These are phyloP conservation scores for Coemansia sp. DNA, from an alignment of 192 early-diverging fungal genomes.

Conservation along the genomic window DNA sequence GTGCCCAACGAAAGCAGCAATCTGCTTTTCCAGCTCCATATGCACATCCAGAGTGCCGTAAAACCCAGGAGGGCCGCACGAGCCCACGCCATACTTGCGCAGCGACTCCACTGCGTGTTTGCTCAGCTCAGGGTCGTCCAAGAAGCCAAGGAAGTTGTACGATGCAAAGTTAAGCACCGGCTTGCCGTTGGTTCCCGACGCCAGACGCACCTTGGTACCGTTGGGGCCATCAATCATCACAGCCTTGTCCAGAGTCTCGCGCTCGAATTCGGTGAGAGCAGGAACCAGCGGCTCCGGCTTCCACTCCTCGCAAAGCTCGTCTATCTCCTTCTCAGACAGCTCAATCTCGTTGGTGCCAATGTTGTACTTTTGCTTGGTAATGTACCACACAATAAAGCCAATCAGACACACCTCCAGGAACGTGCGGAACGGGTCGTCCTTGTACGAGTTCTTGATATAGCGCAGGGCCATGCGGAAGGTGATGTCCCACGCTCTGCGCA, in stretches of 20 bases:
- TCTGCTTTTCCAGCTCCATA: constrained; percentile 82
- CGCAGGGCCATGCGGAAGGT: constrained; percentile 66
- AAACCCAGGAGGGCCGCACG: constrained; percentile 94
- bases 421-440: constrained; percentile 89
- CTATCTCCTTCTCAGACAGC: constrained; percentile 90
- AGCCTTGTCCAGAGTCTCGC: constrained; percentile 73
- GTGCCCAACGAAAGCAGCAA: constrained; percentile 82
- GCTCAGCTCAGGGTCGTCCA: constrained; percentile 71
- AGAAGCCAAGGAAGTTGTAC: constrained; percentile 84
- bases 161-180: constrained; percentile 73
- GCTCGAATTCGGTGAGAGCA: constrained; percentile 64
- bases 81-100: constrained; percentile 91
- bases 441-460: constrained; percentile 88
- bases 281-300: constrained; percentile 91
- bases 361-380: constrained; percentile 77
- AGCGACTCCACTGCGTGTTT: constrained; percentile 82
- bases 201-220: constrained; percentile 49
- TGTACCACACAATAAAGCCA: constrained; percentile 85
- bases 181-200: constrained; percentile 41
- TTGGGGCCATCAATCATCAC: constrained; percentile 67
- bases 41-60: constrained; percentile 96
- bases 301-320: constrained; percentile 95
- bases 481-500: constrained; percentile 45
- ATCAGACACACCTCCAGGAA: constrained; percentile 81
- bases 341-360: constrained; percentile 71